Percentiles rank a stretch among this genome's conserved stretches.
These are phyloP conservation scores for Arabis hirsuta DNA, from an alignment of 345 rosid species.

Conservation along the genomic window DNA sequence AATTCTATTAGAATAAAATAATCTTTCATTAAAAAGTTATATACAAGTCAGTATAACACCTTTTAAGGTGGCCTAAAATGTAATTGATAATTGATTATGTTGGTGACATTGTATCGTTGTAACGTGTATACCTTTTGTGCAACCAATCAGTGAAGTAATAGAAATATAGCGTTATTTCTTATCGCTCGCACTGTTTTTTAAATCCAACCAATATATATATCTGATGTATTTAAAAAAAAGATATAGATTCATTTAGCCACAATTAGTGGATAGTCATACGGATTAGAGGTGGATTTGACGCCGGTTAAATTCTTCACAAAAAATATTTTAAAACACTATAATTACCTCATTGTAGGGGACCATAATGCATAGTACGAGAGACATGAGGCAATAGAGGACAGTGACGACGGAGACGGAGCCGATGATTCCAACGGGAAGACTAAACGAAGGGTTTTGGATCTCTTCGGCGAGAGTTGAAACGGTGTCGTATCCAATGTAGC, in stretches of 20 bases:
- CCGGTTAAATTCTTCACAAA: background rate
- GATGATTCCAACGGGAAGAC: conserved; percentile 81
- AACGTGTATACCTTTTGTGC: too few relatives aligned
- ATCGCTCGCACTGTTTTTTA: too few relatives aligned
- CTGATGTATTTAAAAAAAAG: too few relatives aligned
- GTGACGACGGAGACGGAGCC: conserved; percentile 85
- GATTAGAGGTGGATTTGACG: too few relatives aligned
- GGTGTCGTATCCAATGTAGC: conserved; percentile 93
- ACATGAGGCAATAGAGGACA: conserved; percentile 78
- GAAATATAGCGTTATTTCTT: too few relatives aligned
- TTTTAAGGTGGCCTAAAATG: too few relatives aligned
- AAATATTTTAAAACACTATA: background rate
- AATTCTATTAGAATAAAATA: background rate
- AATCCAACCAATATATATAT: too few relatives aligned
- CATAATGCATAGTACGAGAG: conserved; percentile 76
- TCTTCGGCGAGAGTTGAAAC: conserved; percentile 96
- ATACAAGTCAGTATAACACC: background rate
- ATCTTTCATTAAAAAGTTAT: background rate
- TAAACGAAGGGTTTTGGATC: conserved; percentile 77
- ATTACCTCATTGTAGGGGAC: conserved; percentile 79
- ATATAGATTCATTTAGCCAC: too few relatives aligned
- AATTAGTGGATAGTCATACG: too few relatives aligned
- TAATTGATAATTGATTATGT: too few relatives aligned
- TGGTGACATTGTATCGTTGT: too few relatives aligned
- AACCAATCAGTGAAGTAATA: too few relatives aligned